Conservation (phyloP, 441 rosid species). For the Cnidoscolus chayamansa region DNA sequence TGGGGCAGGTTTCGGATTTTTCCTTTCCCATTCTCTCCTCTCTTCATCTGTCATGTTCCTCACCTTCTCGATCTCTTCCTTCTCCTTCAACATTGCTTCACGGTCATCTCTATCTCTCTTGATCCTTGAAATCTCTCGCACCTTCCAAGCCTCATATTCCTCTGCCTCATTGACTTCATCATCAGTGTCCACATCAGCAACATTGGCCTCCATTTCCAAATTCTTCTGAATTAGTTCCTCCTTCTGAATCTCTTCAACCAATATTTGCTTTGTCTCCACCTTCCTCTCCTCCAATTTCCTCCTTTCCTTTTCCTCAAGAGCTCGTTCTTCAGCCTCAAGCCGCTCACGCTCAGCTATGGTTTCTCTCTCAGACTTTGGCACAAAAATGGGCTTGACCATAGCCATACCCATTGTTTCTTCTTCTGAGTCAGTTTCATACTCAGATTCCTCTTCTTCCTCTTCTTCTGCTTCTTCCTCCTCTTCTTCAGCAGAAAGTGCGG, state of each 20-base stretch:
- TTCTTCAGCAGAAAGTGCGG: conserved; percentile 49
- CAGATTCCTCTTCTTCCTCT: conserved; percentile 75
- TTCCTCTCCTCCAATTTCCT: conserved; percentile 65
- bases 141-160: conserved; percentile 93
- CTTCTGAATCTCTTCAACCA: conserved; percentile 83
- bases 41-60: conserved; percentile 96
- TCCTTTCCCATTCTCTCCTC: conserved; percentile 92
- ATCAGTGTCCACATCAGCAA: conserved; percentile 86
- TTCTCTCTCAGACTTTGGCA: conserved; percentile 77
- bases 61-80: conserved; percentile 82
- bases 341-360: conserved; percentile 79
- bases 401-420: conserved; percentile 65
- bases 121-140: conserved; percentile 74
- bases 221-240: conserved; percentile 73
- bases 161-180: conserved; percentile 83
- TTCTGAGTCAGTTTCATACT: conserved; percentile 90
- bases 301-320: conserved; percentile 66
- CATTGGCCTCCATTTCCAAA: conserved; percentile 57
- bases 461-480: conserved; percentile 63
- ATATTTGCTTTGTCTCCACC: conserved; percentile 67
- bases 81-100: conserved; percentile 76
- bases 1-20: conserved; percentile 60
- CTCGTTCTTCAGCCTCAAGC: conserved; percentile 71
- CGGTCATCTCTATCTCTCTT: conserved; percentile 74
- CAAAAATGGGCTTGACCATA: conserved; percentile 81